Base-by-base conservation (phyloP, 129 eudicot species). In the Scalesia atractyloides region DNA sequence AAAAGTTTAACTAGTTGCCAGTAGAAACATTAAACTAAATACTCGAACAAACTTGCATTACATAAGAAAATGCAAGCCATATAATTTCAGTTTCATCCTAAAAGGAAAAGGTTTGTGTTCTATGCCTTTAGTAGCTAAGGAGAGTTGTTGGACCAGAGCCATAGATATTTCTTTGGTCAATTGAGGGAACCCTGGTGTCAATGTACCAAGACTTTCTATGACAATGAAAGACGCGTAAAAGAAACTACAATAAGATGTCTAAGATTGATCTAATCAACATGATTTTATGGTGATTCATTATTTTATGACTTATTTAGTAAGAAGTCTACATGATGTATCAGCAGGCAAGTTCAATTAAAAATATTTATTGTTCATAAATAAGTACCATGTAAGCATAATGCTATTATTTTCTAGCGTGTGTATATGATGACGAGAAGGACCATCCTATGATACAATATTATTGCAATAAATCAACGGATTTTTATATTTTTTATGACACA, bases 81-180 rank as follows among this genome's bases (percentile, higher is more conserved):
- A 14, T 5, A 60, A 30, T 60, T 33, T 60, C 13, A 30, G 5
- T 26, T 60, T 11, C 19, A 60, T 30, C 3, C 66, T 60, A 30
- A 24, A 60, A 60, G 18, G 10, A 4, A 20, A 13, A 30, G 41
- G 17, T 60, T 60, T 59, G 18, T 26, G 18, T 26, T 22, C 2
- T 72, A 16, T 22, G 67, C 46, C 58, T 47, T 73, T 30, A 73
- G 62, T 16, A 73, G 49, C 69, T 18, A 73, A 26, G 69, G 50
- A 61, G 60, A 46, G 50, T 61, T 20, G 64, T 53, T 56, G 39
- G 66, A 37, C 53, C 14, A 56, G 48, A 46, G 14, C 24, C 9
- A 34, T 33, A 34, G 49, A 73, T 46, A 61, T 73, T 73, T 61
- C 37, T 7, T 46, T 49, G 46, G 78, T 64, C 62, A 62, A 34